Conservation (phyloP, 78 protist genomes). For the Cavenderia fasciculata region DNA sequence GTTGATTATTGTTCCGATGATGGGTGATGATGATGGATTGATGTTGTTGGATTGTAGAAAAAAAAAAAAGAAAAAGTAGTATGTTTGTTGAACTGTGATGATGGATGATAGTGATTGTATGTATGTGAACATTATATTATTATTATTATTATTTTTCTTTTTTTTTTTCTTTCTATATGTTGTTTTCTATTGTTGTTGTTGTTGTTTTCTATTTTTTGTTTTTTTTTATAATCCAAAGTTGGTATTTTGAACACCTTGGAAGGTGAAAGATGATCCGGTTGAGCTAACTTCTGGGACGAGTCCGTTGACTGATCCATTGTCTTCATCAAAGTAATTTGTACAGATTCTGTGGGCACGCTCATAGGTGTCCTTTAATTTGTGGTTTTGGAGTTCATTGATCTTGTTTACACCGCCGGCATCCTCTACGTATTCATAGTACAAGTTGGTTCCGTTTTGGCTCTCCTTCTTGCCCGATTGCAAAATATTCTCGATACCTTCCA, state of each 20-base stretch:
- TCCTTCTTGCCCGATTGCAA: constrained; percentile 84
- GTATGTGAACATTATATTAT: too few relatives aligned
- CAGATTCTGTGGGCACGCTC: constrained; percentile 85
- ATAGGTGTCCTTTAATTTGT: constrained; percentile 87
- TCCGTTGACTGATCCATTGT: neutral
- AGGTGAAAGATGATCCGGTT: neutral
- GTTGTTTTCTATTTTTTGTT: too few relatives aligned
- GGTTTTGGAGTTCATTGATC: constrained; percentile 93
- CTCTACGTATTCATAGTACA: constrained; percentile 77
- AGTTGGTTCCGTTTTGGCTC: neutral
- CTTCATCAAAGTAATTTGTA: constrained; percentile 83
- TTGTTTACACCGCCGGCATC: constrained; percentile 89
- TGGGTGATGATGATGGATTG: too few relatives aligned
- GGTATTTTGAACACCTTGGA: neutral
- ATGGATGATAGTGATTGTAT: too few relatives aligned
- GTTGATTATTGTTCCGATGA: too few relatives aligned
- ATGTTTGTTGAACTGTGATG: too few relatives aligned
- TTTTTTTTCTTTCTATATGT: too few relatives aligned
- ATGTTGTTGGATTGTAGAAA: too few relatives aligned
- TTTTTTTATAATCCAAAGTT: constrained; percentile 31
- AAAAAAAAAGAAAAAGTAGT: too few relatives aligned
- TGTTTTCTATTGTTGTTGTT: too few relatives aligned
- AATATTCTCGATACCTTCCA: constrained; percentile 95
- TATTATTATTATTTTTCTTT: too few relatives aligned
- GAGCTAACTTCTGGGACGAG: neutral